Percentiles rank a stretch among this genome's conserved stretches.
Evolutionary conservation across 2,329 filamentous ascomycete species (phyloP).

Genomic region (Paecilomyces fulvus): DNA sequence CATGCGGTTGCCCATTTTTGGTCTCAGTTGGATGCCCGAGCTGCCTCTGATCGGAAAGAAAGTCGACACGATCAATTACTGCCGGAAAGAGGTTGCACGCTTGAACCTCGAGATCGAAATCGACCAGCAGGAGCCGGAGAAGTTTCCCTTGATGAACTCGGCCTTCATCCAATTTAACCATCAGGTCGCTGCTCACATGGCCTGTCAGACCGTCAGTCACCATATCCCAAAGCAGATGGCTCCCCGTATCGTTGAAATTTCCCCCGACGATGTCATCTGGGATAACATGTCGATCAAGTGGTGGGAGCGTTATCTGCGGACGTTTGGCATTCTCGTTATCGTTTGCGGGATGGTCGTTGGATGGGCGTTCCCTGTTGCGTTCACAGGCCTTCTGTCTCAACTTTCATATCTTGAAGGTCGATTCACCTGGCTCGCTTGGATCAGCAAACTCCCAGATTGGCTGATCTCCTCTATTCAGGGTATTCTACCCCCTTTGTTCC

Average conservation of each 20-base stretch:
- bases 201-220: slow-evolving; percentile 83
- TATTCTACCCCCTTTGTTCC: slow-evolving; percentile 70
- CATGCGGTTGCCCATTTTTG: slow-evolving; percentile 62
- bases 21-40: slow-evolving; percentile 61
- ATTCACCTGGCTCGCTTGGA: slow-evolving; percentile 62
- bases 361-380: slow-evolving; percentile 85
- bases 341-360: slow-evolving; percentile 71
- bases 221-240: slow-evolving; percentile 91
- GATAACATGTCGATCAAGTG: slow-evolving; percentile 93
- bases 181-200: slow-evolving; percentile 96
- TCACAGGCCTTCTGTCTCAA: slow-evolving; percentile 75
- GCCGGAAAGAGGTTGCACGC: slow-evolving; percentile 73
- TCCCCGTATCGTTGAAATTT: slow-evolving; percentile 85
- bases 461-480: slow-evolving; percentile 67
- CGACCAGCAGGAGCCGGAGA: slow-evolving; percentile 77
- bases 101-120: slow-evolving; percentile 87
- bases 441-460: slow-evolving; percentile 52
- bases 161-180: slow-evolving; percentile 99
- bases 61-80: slow-evolving; percentile 91
- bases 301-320: slow-evolving; percentile 81
- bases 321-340: slow-evolving; percentile 54
- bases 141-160: slow-evolving; percentile 86
- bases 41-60: slow-evolving; percentile 78
- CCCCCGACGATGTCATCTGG: slow-evolving; percentile 88
- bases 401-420: slow-evolving; percentile 59